Base-by-base conservation (phyloP, 2,329 filamentous ascomycete genomes). In the Pseudocercospora musae region DNA sequence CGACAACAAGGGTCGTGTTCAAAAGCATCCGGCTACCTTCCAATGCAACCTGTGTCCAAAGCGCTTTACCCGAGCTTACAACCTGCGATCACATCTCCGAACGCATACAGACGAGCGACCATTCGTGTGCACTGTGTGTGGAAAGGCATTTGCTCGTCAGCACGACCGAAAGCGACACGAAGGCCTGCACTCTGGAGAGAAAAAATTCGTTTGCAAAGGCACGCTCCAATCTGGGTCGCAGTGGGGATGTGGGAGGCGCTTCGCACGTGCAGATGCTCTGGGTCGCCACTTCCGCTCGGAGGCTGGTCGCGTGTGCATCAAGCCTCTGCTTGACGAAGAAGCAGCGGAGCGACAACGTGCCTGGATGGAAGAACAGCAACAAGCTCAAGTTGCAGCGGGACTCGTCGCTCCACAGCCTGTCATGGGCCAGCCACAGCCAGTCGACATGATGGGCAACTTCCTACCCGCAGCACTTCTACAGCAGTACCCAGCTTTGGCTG, bases 131-230 rank as follows among this genome's bases (percentile, higher is more conserved):
- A 97, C 91, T 0, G 92, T 98, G 8, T 99, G 95, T 70, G 91
- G 92, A 57, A 99, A 99, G 77, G 95, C 95, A 0, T 99, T 99
- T 78, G 95, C 95, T 5, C 89, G 95, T 25, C 95, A 99, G 74
- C 95, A 99, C 74, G 95, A 99, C 75, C 89, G 95, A 50, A 99
- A 99, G 78, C 89, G 95, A 42, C 95, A 99, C 77, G 95, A 99
- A 78, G 93, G 94, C 42, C 81, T 99, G 46, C 95, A 99, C 73
- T 96, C 91, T 0, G 95, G 95, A 46, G 95, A 99, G 79, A 99
- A 98, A 85, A 98, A 96, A 74, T 99, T 98, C 74, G 91, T 98
- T 7, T 99, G 95, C 78, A 92, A 92, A 69, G 95, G 95, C 58
- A 90, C 93, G 62, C 86, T 99, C 55, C 93, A 94, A 69, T 87